Base-by-base conservation (phyloP, 2,329 filamentous ascomycete species). In the Ascochyta clinopodiicola region DNA sequence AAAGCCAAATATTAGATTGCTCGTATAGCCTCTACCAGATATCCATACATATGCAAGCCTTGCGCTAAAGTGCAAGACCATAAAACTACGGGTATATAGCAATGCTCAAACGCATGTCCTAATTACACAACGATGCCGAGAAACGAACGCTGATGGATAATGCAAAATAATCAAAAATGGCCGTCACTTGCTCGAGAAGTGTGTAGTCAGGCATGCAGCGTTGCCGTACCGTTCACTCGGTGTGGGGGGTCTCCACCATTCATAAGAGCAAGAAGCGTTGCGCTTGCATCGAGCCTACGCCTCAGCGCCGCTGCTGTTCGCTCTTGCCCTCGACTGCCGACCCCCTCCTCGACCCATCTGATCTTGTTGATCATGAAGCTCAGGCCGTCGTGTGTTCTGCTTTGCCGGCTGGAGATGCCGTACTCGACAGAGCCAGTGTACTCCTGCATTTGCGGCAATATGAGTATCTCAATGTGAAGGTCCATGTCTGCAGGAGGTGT, bases 311-410 rank as follows among this genome's bases (percentile, higher is more conserved):
- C 70, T 32, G 73, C 73, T 31, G 67, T 74, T 29, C 74, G 61
- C 51, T 75, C 74, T 44, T 76, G 73, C 21, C 74, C 74, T 24
- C 73, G 71, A 42, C 67, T 73, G 29, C 73, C 72, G 21, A 70
- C 82, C 0, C 85, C 88, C 12, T 95, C 92, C 60, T 91, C 88
- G 0, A 97, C 90, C 88, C 93, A 98, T 47, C 92, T 87, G 10
- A 96, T 84, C 47, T 87, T 86, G 58, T 87, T 82, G 43, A 99
- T 85, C 82, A 90, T 92, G 76, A 91, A 98, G 72, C 92, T 96
- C 74, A 96, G 85, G 2, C 93, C 93, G 64, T 96, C 92, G 69
- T 97, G 92, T 22, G 83, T 84, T 6, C 86, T 89, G 82, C 92
- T 97, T 56, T 89, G 86, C 25, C 92, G 86, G 62, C 91, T 96